Evolutionary conservation across 371 early-diverging fungal genomes (phyloP), one percentile per base, ranked within the genome.

Genomic region (Mucor velutinosus): DNA sequence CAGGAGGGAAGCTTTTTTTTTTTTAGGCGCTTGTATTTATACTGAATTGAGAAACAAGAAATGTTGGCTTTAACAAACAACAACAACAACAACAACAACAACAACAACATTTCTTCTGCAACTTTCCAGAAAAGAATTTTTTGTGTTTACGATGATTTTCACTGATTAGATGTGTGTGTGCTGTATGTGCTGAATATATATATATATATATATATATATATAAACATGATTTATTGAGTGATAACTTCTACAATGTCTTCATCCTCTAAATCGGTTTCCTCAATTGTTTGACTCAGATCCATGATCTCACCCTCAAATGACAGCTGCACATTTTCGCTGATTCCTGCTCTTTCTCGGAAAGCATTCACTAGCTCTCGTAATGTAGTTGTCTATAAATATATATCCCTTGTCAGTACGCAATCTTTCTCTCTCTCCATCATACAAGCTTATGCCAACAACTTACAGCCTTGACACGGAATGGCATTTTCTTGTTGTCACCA

Each of bases 301-400:
- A 80, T 45, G 15, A 29, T 65, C 41, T 79, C 80, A n/a, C 78
- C 80, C 63, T 76, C 80, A 64, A 78, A 77, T 11, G 68, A 74
- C 10, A 78, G 58, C 4, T 47, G 56, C 32, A 80, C 55, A 11
- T 74, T 71, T 8, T 29, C 58, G 10, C 23, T 17, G 8, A 56
- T 32, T 0, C 29, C 30, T 21, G 56, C 29, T 11, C 19, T n/a
- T 14, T 61, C 14, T 51, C 60, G 67, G 32, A 63, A 66, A 4
- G 41, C 35, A 1, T 53, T 21, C 3, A 56, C 27, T 6, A 71
- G 14, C 14, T 58, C 62, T 21, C n/a, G 11, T 1, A 66, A 43
- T 23, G 23, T 43, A 12, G 62, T 57, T 19, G 62, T 58, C 71
- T 65, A 33, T 14, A 19, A 14, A 49, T 58, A 63, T 65, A 19